Evolutionary conservation across 2,329 filamentous ascomycete genomes (phyloP), one percentile per base, ranked within the genome.

Genomic region (Talaromyces sp.): DNA sequence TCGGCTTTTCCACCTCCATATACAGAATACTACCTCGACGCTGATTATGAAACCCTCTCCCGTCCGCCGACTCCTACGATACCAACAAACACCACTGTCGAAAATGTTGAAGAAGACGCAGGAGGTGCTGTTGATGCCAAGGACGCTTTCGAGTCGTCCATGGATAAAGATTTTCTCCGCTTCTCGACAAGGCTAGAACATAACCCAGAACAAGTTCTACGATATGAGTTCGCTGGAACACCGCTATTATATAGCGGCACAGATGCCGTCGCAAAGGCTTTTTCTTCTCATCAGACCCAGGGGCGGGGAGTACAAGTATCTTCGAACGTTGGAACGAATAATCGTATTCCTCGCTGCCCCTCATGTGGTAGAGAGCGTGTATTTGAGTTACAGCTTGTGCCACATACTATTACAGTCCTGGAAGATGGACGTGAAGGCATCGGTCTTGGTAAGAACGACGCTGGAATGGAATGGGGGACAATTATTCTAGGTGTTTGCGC

Each of bases 401-500:
- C 95, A 47, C 91, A 96, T 75, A 89, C 93, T 2, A 99, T 99
- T 72, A 87, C 88, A 34, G 91, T 96, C 82, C 82, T 98, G 63
- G 95, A 98, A 81, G 88, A 85, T 1, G 86, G 86, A 10, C 91
- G 93, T 49, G 76, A 80, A 78, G 81, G 81, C 69, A 70, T 79
- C 69, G 88, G 90, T 65, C 76, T 88, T 70, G 86, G 85, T 22
- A 76, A 81, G 64, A 78, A 80, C 80, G 85, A 96, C 82, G 73
- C 75, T 61, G 95, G 93, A 0, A 99, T 99, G 95, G 95, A 99
- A 73, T 99, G 95, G 95, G 94, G 94, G 0, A 98, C 93, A 0
- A 85, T 99, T 8, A 87, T 99, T 65, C 82, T 98, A 43, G 93
- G 88, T 0, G 92, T 96, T 7, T 99, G 95, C 76, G 87, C 85